Evolutionary conservation across 208 protist species (phyloP), one percentile per base, ranked within the genome.

Genomic region (Acanthamoeba divionensis): DNA sequence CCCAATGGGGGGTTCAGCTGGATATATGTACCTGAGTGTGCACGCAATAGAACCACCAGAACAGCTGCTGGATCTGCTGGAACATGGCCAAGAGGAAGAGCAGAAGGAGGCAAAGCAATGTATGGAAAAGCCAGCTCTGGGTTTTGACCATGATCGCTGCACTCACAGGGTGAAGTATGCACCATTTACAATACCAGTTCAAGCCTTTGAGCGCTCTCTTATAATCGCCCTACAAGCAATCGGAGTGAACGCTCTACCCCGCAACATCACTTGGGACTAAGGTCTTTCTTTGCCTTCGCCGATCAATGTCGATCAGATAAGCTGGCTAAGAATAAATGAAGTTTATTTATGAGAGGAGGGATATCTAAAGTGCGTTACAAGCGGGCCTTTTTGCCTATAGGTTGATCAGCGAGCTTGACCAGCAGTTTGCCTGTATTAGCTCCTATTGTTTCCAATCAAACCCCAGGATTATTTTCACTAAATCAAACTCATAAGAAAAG

Each of bases 361-460:
- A n/a, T n/a, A n/a, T n/a, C n/a, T n/a, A 57, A 57, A 57, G n/a
- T 57, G n/a, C n/a, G 52, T 57, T n/a, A 57, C 52, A 57, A 57
- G 15, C 52, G 15, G 52, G 52, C 52, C n/a, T 57, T 57, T n/a
- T 15, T 57, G 15, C n/a, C 18, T 57, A n/a, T 15, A 15, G 36
- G 26, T 31, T 82, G 48, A 13, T 87, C 52, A 45, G 77, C 77
- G 21, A 62, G 36, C 77, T 87, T 87, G n/a, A 87, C 77, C 41
- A 87, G 47, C 77, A 87, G 48, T 57, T 87, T 87, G 77, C 77
- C 77, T 36, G 48, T 87, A 29, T 87, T 87, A 18, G 71, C 71
- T 2, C 71, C 71, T 82, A 48, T 24, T 57, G 52, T 15, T 15
- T n/a, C 18, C 15, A 57, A 57, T n/a, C 15, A 18, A 52, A 79